Conservation (phyloP, 2,329 filamentous ascomycete genomes). For the Colletotrichum scovillei region DNA sequence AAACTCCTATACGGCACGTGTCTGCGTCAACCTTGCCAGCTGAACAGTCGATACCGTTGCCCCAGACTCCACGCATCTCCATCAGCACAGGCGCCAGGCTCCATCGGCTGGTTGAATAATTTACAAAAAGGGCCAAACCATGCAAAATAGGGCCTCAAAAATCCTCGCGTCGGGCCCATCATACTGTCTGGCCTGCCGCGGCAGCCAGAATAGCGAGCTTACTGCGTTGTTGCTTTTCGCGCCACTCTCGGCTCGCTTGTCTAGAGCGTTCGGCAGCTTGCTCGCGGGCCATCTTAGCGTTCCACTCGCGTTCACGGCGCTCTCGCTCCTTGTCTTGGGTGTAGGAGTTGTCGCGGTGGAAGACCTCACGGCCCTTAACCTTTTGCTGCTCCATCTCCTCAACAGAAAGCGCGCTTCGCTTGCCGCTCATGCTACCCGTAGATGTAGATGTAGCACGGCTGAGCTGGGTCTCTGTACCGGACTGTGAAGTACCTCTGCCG, state of each 20-base stretch:
- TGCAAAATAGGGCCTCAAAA: background rate
- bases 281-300: slow-evolving; percentile 66
- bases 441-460: slow-evolving; percentile 59
- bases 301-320: slow-evolving; percentile 63
- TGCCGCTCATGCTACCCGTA: slow-evolving; percentile 54
- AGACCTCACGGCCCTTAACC: slow-evolving; percentile 64
- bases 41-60: background rate
- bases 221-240: slow-evolving; percentile 65
- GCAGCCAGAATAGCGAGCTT: slow-evolving; percentile 37
- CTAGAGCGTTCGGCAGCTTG: slow-evolving; percentile 72
- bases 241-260: slow-evolving; percentile 70
- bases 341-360: slow-evolving; percentile 62
- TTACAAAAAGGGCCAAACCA: background rate
- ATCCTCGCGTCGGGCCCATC: background rate
- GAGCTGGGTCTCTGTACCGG: slow-evolving; percentile 1
- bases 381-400: slow-evolving; percentile 64
- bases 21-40: background rate
- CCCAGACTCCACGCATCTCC: slow-evolving; percentile 6
- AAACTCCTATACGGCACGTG: background rate
- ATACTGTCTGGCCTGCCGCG: slow-evolving; percentile 6
- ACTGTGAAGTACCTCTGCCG: slow-evolving; percentile 24
- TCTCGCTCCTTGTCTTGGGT: slow-evolving; percentile 62
- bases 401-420: slow-evolving; percentile 60
- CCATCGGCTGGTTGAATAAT: slow-evolving; percentile 2
- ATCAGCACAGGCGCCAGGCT: background rate